Base-by-base conservation (phyloP, 2,329 filamentous ascomycete species). In the Talaromyces sp. region DNA sequence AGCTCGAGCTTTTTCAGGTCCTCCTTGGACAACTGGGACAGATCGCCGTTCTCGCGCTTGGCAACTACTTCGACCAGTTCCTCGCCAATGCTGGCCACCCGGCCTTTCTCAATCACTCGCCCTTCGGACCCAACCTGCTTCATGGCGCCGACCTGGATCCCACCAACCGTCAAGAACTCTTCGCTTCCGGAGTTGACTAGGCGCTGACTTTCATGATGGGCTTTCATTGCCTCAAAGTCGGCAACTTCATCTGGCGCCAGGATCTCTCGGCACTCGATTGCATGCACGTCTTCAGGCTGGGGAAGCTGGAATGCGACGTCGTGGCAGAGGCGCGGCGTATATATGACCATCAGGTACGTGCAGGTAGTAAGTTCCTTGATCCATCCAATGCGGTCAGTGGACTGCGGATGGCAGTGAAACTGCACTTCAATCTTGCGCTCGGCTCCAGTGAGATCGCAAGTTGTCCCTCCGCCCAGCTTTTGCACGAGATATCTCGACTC, bases 331-430 rank as follows among this genome's bases (percentile, higher is more conserved):
- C 91, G 87, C 0, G 92, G 91, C 0, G 92, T 96, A 71, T 96
- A 89, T 64, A 97, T 85, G 32, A 96, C 86, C 92, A 97, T 96
- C 58, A 96, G 81, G 71, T 97, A 97, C 12, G 91, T 86, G 76
- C 92, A 97, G 11, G 91, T 96, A 2, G 88, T 89, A 1, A 93
- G 86, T 73, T 97, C 92, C 74, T 96, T 96, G 75, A 97, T 95
- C 86, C 91, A 92, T 50, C 88, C 88, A 67, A 97, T 96, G 54
- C 88, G 85, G 72, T 96, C 81, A 2, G 84, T 84, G 32, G 86
- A 81, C 54, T 89, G 87, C 0, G 90, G 91, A 67, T 90, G 88
- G 77, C 92, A 96, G 68, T 88, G 86, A 65, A 87, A 88, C 74
- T 88, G 74, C 10, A 97, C 85, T 74, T 97, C 92, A 65, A 96